Base-by-base conservation (phyloP, 108 stramenopile species). In the Nitzschia palea region DNA sequence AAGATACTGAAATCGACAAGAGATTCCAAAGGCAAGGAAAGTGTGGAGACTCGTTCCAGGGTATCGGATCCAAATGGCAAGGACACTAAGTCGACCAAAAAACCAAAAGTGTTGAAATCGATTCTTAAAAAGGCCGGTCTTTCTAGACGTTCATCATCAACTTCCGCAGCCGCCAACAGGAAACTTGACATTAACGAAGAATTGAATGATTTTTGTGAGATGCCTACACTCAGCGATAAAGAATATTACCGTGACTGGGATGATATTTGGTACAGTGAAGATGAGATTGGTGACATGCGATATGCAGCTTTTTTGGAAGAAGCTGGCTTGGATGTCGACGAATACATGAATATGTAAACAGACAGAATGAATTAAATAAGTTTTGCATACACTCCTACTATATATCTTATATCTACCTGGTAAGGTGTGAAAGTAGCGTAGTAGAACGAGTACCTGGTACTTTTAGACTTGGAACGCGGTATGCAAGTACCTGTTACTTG, bases 221-320 rank as follows among this genome's bases (percentile, higher is more conserved):
- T 70, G 1, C 48, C 58, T 4, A 37, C 29, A n/a, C 25, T 70
- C 32, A 29, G n/a, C 29, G 35, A 70, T 22, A 42, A 26, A 4
- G 32, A 45, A 23, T 52, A 42, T 17, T 60, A 60, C 40, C 15
- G 33, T 10, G 31, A 34, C 26, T 60, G 59, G 59, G 69, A 60
- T 18, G 69, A 70, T 51, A 34, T 60, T 18, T 70, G 64, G 33
- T 70, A 70, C 32, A 17, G 27, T 0, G 44, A 47, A 22, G 69
- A 70, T 36, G 69, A 70, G 30, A 22, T 70, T 8, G 59, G 31
- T 2, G 69, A 70, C 28, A 45, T 70, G 23, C 55, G 69, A 37
- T 70, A 70, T 25, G 69, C 47, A 52, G 69, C 69, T 12, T 70
- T 70, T 35, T 43, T 70, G 59, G 59, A 70, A 31, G 69, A 70